These are phyloP conservation scores for Thraustotheca clavata DNA, from an alignment of 352 stramenopile genomes.

Conservation along the genomic window DNA sequence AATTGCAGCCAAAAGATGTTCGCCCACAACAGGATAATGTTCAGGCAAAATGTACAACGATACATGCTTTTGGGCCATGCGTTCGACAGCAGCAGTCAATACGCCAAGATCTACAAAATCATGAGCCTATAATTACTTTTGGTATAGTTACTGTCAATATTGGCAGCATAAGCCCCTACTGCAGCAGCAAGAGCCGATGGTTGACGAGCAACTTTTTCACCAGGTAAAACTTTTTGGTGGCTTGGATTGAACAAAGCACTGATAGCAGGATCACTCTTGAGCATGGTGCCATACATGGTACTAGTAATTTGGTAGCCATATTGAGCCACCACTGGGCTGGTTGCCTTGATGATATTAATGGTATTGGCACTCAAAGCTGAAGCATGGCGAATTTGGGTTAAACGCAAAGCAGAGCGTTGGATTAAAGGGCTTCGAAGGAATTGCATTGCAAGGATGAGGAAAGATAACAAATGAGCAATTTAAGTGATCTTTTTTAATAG, in stretches of 20 bases:
- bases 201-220: slow-evolving; percentile 36
- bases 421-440: neutral
- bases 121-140: neutral
- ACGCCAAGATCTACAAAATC: slow-evolving; percentile 27
- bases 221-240: slow-evolving; percentile 38
- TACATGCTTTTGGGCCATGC: slow-evolving; percentile 57
- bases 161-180: slow-evolving; percentile 49
- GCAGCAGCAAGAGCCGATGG: slow-evolving; percentile 41
- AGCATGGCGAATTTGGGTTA: slow-evolving; percentile 10
- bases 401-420: neutral
- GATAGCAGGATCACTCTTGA: slow-evolving; percentile 50
- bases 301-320: slow-evolving; percentile 53
- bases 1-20: slow-evolving; percentile 45
- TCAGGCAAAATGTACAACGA: slow-evolving; percentile 51
- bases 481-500: no score
- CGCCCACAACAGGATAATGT: slow-evolving; percentile 58
- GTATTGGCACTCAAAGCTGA: slow-evolving; percentile 31
- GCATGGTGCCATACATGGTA: slow-evolving; percentile 63
- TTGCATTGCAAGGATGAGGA: no score
- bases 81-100: slow-evolving; percentile 37
- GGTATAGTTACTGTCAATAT: slow-evolving; percentile 32
- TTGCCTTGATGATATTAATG: slow-evolving; percentile 54
- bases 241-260: slow-evolving; percentile 64
- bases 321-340: slow-evolving; percentile 47
- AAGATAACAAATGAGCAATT: no score